Base-by-base conservation (phyloP, 2,329 filamentous ascomycete genomes). In the Talaromyces verruculosus region DNA sequence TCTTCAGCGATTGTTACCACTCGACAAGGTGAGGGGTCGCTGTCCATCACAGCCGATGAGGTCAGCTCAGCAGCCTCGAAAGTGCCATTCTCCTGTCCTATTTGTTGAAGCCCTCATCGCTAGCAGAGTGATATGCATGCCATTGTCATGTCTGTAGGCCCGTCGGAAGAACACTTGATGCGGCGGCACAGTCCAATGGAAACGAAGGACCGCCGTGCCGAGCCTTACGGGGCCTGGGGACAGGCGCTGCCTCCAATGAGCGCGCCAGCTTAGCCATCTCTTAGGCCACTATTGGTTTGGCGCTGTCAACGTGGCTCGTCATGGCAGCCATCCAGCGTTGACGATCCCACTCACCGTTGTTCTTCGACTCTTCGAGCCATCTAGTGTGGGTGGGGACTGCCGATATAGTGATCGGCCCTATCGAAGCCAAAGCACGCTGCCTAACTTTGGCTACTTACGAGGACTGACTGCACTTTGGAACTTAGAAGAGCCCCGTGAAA, bases 261-360 rank as follows among this genome's bases (percentile, higher is more conserved):
- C 39, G 8, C 17, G 11, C 15, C 11, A 10, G 5, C n/a, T 8
- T 53, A 35, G 43, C 45, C 28, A 22, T 45, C 15, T 17, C 39
- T n/a, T 15, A 15, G 33, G 33, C 55, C 45, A 41, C n/a, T 22
- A 61, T 66, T 61, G 58, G 68, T 63, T 53, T 70, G 70, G 71
- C 67, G 68, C 51, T 65, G 58, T 64, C 71, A 71, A 72, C 71
- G 70, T 72, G 71, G 71, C 70, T 67, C 68, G 59, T 19, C 58
- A 47, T 30, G 58, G 22, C 39, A 43, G 58, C 30, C 53, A 33
- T 33, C 28, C 45, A 49, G 45, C 45, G 45, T 30, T 28, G 49
- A 53, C 28, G 25, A 33, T 53, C 49, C 25, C 28, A 53, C 49
- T 53, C 49, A 53, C 49, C 49, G 49, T 53, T 53, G 49, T 51